A percentile compares a stretch with the other conserved stretches of the same genome.
phyloP scores from a whole-genome alignment of 1,284 basidiomycete species.

The Trametes hirsuta region DNA sequence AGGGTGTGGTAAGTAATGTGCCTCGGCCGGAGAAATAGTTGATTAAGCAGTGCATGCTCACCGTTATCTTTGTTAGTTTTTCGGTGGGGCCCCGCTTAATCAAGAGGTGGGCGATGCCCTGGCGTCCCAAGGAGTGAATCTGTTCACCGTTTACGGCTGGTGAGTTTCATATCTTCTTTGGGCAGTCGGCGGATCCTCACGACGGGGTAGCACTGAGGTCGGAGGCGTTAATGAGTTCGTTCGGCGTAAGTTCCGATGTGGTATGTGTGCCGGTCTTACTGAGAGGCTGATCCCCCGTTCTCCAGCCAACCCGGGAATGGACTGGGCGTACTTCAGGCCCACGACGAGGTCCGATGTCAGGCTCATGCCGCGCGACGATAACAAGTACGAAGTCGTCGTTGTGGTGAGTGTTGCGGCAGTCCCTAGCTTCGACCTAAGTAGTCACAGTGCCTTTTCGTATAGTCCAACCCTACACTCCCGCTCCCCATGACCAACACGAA shows the following conservation, averaged over 20 bases:
- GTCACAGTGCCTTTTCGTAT: background rate
- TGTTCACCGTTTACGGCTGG: slow-evolving; percentile 31
- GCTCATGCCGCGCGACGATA: slow-evolving; percentile 24
- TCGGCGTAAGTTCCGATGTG: slow-evolving; percentile 9
- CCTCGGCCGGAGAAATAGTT: background rate
- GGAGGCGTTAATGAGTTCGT: slow-evolving; percentile 21
- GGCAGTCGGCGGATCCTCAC: background rate
- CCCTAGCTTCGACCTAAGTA: background rate
- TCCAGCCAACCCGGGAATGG: slow-evolving; percentile 19
- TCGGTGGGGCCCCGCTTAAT: slow-evolving; percentile 34
- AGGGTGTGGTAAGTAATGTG: slow-evolving; percentile 21
- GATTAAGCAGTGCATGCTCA: background rate
- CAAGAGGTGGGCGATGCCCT: slow-evolving; percentile 32
- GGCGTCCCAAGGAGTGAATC: slow-evolving; percentile 25
- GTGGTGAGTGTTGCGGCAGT: slow-evolving; percentile 13
- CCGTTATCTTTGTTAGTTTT: slow-evolving; percentile 26
- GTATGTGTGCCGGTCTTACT: too few species aligned
- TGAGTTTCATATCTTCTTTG: slow-evolving; percentile 8
- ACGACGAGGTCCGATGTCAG: background rate
- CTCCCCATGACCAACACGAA: slow-evolving; percentile 33
- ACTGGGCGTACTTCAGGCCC: slow-evolving; percentile 29
- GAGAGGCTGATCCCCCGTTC: background rate
- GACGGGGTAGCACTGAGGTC: slow-evolving; percentile 26
- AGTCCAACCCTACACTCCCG: slow-evolving; percentile 17
- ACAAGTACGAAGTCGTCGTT: slow-evolving; percentile 25